These are phyloP conservation scores for Lepidopterella palustris DNA, from an alignment of 495 filamentous ascomycete genomes.

Conservation along the genomic window DNA sequence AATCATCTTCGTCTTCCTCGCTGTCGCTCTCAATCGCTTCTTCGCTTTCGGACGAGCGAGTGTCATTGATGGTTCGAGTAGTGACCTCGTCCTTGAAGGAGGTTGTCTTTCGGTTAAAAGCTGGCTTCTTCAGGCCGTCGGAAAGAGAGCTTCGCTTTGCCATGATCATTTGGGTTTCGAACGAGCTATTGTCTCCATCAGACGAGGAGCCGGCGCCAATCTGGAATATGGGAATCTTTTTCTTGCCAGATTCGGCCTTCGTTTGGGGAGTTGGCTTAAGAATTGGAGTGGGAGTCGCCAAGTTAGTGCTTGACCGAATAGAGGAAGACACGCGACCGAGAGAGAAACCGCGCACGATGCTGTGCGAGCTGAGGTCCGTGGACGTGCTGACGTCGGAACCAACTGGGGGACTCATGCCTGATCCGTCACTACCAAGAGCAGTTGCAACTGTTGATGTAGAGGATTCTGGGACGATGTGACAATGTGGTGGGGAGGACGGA, in stretches of 20 bases:
- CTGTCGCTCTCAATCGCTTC: constrained; percentile 63
- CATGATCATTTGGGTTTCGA: constrained; percentile 59
- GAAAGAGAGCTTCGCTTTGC: constrained; percentile 49
- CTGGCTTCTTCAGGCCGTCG: constrained; percentile 45
- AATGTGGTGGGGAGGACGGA: constrained; percentile 22
- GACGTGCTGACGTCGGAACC: constrained; percentile 34
- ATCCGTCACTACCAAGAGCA: constrained; percentile 18
- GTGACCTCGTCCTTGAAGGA: constrained; percentile 78
- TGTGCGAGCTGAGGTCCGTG: constrained; percentile 56
- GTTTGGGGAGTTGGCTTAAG: constrained; percentile 31
- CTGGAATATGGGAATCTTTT: constrained; percentile 64
- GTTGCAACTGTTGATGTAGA: constrained; percentile 39
- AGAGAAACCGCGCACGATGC: constrained; percentile 81
- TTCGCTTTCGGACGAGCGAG: constrained; percentile 54
- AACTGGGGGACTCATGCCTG: constrained; percentile 26
- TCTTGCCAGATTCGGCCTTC: constrained; percentile 48
- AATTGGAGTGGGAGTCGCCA: constrained; percentile 44
- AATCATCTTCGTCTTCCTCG: constrained; percentile 46
- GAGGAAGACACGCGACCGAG: constrained; percentile 69
- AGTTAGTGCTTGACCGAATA: constrained; percentile 55
- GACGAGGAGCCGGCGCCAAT: constrained; percentile 69
- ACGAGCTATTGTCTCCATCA: constrained; percentile 74
- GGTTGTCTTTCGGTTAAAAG: constrained; percentile 61
- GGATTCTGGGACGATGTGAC: constrained; percentile 29
- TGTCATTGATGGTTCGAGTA: constrained; percentile 55